Base-by-base conservation (phyloP, 1,284 basidiomycete species). In the Cutaneotrichosporon sp. region DNA sequence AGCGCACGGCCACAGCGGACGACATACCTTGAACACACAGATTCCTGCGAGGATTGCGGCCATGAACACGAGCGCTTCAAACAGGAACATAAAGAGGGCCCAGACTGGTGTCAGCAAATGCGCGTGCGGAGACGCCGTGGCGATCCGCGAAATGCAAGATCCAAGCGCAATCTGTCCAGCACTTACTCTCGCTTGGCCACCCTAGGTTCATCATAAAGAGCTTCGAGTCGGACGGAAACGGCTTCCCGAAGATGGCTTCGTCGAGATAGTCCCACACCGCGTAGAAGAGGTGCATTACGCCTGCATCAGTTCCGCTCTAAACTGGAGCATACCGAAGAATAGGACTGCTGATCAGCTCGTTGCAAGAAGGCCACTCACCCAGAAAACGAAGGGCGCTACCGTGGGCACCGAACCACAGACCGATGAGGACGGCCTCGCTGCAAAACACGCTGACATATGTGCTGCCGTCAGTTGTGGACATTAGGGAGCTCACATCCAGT, bases 231-330 rank as follows among this genome's bases (percentile, higher is more conserved):
- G 66, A 68, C 3, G 66, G 62, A 56, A 75, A 71, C 16, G 65
- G 50, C 59, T 75, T 75, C 51, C 72, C 70, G 52, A 73, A 75
- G 37, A 76, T 53, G 2, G 63, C 45, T 41, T 74, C 74, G 52
- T 76, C 75, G 26, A 68, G 54, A 56, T 71, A 74, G 54, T 76
- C 74, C 72, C 73, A 75, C 8, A 75, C 67, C 2, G 73, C 63
- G 52, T 72, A 76, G 58, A 74, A 76, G 14, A 75, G 66, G 58
- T 74, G 62, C 64, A 74, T 66, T 19, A 71, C 58, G 16, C 74
- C 74, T 55, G 47, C 14, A 16, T 43, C 29, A 22, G 42, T 16
- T 5, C 20, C 34, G 29, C 4, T 8, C 19, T n/a, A 17, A 8
- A 17, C 16, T 7, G 39, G 16, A n/a, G 39, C 41, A 8, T 22